Conservation (phyloP, 2,329 filamentous ascomycete genomes). For the Triangularia setosa region DNA sequence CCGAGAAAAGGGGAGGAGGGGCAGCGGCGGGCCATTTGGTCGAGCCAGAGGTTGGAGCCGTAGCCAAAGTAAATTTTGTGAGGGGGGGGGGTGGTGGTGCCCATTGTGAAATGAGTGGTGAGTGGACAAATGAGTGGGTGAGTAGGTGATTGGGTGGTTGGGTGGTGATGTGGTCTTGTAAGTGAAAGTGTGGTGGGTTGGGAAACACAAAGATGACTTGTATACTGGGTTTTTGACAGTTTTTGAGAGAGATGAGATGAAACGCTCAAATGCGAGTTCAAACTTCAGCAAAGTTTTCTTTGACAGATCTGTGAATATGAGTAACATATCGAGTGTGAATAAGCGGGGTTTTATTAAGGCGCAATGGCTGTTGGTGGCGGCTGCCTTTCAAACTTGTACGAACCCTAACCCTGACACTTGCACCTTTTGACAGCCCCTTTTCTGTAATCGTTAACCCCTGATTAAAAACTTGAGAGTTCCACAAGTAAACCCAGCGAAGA, state of each 20-base stretch:
- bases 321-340: neutral
- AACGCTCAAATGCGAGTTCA: neutral
- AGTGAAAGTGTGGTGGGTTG: neutral
- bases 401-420: neutral
- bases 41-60: slow-evolving; percentile 64
- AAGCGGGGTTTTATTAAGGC: neutral
- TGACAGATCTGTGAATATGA: neutral
- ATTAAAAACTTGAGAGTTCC: neutral
- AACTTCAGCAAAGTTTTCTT: neutral
- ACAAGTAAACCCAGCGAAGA: neutral
- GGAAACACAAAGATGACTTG: too few species aligned
- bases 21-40: slow-evolving; percentile 63
- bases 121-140: too few species aligned
- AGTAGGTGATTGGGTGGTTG: too few species aligned
- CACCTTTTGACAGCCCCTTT: neutral
- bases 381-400: neutral
- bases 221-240: too few species aligned
- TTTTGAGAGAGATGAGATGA: too few species aligned
- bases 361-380: neutral
- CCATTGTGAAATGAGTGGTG: neutral
- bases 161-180: neutral
- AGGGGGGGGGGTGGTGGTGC: neutral
- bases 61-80: slow-evolving; percentile 62
- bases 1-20: slow-evolving; percentile 53
- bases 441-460: neutral